Conservation (phyloP, 108 stramenopile genomes). For the Heterococcus sp. region DNA sequence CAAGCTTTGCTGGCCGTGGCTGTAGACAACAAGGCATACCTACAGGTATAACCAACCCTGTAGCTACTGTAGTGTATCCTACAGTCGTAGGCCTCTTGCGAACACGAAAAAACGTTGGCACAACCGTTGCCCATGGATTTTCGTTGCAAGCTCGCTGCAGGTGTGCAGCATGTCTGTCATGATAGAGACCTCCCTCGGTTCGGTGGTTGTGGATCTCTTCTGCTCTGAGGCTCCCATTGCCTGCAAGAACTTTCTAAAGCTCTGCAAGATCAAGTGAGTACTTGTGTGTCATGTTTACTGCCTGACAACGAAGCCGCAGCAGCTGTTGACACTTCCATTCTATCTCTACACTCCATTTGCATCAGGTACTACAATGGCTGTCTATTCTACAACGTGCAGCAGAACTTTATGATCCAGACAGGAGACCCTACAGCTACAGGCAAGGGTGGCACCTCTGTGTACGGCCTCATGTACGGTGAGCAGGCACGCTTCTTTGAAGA, state of each 20-base stretch:
- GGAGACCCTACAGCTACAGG: slow-evolving; percentile 90
- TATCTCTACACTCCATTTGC: background rate
- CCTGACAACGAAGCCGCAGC: background rate
- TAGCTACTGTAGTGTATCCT: too few relatives aligned
- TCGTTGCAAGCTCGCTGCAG: background rate
- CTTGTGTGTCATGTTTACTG: background rate
- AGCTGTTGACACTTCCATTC: background rate
- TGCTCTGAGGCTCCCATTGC: slow-evolving; percentile 48
- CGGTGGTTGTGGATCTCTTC: slow-evolving; percentile 60
- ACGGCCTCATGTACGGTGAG: slow-evolving; percentile 49
- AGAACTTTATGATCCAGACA: slow-evolving; percentile 56
- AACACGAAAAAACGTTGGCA: too few relatives aligned
- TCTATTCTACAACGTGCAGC: slow-evolving; percentile 59
- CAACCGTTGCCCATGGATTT: too few relatives aligned
- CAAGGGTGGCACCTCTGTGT: slow-evolving; percentile 69
- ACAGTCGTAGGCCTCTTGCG: too few relatives aligned
- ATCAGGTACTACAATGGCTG: slow-evolving; percentile 51
- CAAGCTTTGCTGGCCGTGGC: too few relatives aligned
- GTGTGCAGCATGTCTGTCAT: slow-evolving; percentile 61
- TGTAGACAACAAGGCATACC: too few relatives aligned
- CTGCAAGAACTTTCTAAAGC: slow-evolving; percentile 58
- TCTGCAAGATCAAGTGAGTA: slow-evolving; percentile 54
- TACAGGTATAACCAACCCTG: too few relatives aligned
- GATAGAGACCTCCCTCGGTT: slow-evolving; percentile 53
- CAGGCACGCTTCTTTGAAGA: slow-evolving; percentile 55